Conservation (phyloP, 768 basidiomycete species). For the Termitomyces eurrhizus region DNA sequence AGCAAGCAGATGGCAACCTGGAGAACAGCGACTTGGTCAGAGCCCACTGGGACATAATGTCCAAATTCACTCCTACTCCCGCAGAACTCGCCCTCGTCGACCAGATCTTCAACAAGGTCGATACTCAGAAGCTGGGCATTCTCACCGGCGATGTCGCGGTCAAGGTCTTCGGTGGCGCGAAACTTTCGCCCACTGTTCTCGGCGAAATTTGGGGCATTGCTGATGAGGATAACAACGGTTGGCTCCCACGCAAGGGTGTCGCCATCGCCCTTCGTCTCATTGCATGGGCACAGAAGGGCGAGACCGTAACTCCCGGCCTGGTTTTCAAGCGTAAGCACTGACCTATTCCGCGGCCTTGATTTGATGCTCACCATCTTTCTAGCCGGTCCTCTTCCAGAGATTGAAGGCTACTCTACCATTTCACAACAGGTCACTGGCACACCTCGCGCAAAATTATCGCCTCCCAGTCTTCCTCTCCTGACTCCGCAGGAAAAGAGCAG, state of each 20-base stretch:
- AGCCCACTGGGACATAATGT: conserved; percentile 32
- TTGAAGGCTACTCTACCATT: conserved; percentile 63
- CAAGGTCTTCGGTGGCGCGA: conserved; percentile 78
- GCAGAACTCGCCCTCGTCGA: conserved; percentile 59
- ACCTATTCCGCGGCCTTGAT: conserved; percentile 4
- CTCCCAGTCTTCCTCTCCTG: conserved; percentile 60
- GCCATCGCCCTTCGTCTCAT: conserved; percentile 88
- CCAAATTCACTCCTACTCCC: conserved; percentile 41
- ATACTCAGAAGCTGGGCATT: conserved; percentile 77
- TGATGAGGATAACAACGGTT: conserved; percentile 93
- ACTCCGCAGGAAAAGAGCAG: conserved; percentile 80
- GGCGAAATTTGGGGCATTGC: conserved; percentile 94
- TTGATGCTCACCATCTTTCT: conserved; percentile 16
- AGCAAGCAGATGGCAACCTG: neutral
- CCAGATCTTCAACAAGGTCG: conserved; percentile 69
- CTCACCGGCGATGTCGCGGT: conserved; percentile 91
- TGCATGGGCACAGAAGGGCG: conserved; percentile 88
- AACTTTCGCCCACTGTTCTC: conserved; percentile 70
- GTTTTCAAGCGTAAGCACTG: conserved; percentile 64
- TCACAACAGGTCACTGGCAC: conserved; percentile 58
- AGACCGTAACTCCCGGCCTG: conserved; percentile 57
- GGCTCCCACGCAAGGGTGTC: conserved; percentile 84
- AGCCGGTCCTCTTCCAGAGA: conserved; percentile 85
- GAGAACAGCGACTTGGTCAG: conserved; percentile 5
- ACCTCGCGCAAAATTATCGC: conserved; percentile 61